phyloP scores from a whole-genome alignment of 495 filamentous ascomycete genomes.

The Neurospora sp. region DNA sequence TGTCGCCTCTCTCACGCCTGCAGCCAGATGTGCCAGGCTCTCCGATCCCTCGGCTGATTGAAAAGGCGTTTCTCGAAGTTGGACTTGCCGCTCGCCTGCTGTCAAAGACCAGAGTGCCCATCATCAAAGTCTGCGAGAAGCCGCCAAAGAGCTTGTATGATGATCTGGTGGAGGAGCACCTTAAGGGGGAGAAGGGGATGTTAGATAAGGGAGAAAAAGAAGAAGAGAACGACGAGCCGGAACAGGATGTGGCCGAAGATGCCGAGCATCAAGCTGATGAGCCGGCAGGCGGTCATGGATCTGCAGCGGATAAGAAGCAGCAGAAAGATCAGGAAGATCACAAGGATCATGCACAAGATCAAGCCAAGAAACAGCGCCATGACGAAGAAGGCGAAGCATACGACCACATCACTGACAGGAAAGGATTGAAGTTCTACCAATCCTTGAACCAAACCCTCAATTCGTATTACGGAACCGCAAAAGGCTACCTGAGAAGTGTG shows the following conservation, averaged over 20 bases:
- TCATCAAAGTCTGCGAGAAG: constrained; percentile 69
- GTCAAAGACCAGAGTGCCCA: constrained; percentile 65
- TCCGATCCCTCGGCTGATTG: constrained; percentile 52
- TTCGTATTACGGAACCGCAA: constrained; percentile 33
- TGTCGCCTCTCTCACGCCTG: constrained; percentile 42
- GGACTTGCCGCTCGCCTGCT: constrained; percentile 61
- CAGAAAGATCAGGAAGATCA: not conserved
- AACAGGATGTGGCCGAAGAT: constrained; percentile 8
- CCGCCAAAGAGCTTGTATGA: constrained; percentile 42
- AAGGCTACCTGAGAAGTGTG: constrained; percentile 34
- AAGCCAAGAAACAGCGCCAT: not conserved
- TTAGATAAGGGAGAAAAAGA: constrained; percentile 34
- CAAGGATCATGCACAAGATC: not conserved
- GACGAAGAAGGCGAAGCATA: not conserved
- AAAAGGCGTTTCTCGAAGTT: constrained; percentile 56
- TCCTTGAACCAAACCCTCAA: constrained; percentile 23
- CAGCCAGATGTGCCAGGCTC: constrained; percentile 41
- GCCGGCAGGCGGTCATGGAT: not conserved
- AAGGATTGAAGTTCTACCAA: constrained; percentile 26
- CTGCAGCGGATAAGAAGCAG: not conserved
- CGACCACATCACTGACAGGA: constrained; percentile 12
- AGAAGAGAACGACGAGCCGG: constrained; percentile 30
- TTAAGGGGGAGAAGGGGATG: constrained; percentile 48
- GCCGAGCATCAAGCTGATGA: not conserved
- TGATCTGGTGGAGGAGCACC: constrained; percentile 44